phyloP scores from a whole-genome alignment of 192 early-diverging fungal species.

The Backusella parvicylindrica region DNA sequence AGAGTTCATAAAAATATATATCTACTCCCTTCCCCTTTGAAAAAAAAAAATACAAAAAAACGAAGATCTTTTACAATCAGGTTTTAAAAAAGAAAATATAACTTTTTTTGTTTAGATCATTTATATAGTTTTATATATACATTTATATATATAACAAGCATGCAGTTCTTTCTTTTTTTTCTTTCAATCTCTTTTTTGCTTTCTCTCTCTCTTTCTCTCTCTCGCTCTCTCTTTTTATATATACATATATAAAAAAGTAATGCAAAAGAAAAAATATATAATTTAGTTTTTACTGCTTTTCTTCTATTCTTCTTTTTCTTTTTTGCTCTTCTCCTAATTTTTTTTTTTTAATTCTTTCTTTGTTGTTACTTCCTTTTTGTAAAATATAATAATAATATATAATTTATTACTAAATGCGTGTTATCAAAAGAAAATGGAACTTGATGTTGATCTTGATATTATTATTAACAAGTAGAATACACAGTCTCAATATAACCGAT shows the following conservation, averaged over 20 bases:
- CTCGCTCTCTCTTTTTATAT: not conserved
- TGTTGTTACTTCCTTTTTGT: not conserved
- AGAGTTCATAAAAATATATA: not conserved
- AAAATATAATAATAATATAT: not conserved
- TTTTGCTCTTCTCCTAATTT: not conserved
- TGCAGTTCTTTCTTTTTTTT: not conserved
- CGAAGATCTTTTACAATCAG: not conserved
- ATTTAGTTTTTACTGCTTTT: conserved; percentile 2
- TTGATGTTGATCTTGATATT: not conserved
- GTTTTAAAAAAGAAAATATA: not conserved
- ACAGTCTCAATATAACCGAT: not conserved
- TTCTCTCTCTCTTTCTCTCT: not conserved
- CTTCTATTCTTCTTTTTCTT: not conserved
- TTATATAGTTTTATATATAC: not conserved
- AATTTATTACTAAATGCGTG: not conserved
- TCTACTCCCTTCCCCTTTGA: not conserved
- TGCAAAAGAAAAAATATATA: not conserved
- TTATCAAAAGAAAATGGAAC: not conserved
- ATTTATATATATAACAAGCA: not conserved
- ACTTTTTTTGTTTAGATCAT: not conserved
- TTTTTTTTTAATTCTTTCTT: not conserved
- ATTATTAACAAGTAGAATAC: not conserved
- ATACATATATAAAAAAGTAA: not conserved
- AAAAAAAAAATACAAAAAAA: not conserved
- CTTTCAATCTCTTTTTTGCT: too few species aligned